Evolutionary conservation across 495 filamentous ascomycete species (phyloP).

Genomic region (Aspergillus cristatus): DNA sequence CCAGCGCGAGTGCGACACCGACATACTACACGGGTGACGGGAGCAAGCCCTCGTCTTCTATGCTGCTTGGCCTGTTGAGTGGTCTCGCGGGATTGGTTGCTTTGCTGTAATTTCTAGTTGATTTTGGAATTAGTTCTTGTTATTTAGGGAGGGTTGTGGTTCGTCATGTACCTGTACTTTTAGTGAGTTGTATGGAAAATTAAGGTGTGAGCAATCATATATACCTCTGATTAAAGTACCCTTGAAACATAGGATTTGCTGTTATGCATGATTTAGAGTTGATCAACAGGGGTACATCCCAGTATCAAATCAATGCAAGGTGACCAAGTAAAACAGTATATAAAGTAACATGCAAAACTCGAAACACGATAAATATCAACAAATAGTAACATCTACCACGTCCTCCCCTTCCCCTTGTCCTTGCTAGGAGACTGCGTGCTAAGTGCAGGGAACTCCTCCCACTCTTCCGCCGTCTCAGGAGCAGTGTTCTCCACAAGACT

Average conservation of each 20-base stretch:
- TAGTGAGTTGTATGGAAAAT: too few relatives aligned
- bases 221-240: too few relatives aligned
- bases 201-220: too few relatives aligned
- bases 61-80: constrained; percentile 7
- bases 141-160: not conserved
- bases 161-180: not conserved
- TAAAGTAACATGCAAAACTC: not conserved
- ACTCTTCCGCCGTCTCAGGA: constrained; percentile 23
- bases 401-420: constrained; percentile 36
- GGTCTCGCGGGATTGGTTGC: constrained; percentile 7
- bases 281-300: not conserved
- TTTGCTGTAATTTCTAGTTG: constrained; percentile 11
- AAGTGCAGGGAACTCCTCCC: constrained; percentile 52
- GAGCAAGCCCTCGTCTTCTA: constrained; percentile 10
- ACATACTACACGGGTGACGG: too few relatives aligned
- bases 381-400: constrained; percentile 19
- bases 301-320: too few relatives aligned
- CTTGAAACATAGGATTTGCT: too few relatives aligned
- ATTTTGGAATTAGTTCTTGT: not conserved
- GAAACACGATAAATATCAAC: not conserved
- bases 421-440: constrained; percentile 31
- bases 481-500: constrained; percentile 75
- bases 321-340: too few relatives aligned
- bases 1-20: constrained; percentile 8
- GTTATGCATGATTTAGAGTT: too few relatives aligned